Conservation (phyloP, 1,284 basidiomycete species). For the Neonothopanus nambi region DNA sequence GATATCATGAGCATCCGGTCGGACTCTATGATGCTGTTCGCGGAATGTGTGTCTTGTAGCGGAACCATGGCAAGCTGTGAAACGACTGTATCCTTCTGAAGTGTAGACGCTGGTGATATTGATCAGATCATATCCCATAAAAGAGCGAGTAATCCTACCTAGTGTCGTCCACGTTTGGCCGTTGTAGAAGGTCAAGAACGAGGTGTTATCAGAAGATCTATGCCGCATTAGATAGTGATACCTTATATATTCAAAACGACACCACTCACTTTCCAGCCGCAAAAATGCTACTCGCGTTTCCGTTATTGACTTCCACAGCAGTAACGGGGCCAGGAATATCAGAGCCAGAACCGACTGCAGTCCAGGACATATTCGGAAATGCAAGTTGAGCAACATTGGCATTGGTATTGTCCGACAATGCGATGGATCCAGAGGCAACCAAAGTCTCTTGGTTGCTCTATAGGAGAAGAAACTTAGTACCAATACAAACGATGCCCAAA, state of each 20-base stretch:
- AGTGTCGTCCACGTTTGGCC: conserved; percentile 72
- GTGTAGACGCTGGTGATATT: conserved; percentile 45
- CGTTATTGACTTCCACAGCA: conserved; percentile 83
- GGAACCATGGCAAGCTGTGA: conserved; percentile 92
- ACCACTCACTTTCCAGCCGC: conserved; percentile 77
- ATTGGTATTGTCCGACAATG: conserved; percentile 53
- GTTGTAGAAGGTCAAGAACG: conserved; percentile 80
- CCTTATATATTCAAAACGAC: background rate
- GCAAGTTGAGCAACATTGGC: conserved; percentile 75
- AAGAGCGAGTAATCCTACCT: conserved; percentile 39
- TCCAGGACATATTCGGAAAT: conserved; percentile 75
- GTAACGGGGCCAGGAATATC: conserved; percentile 88
- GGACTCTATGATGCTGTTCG: conserved; percentile 73
- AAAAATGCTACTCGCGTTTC: conserved; percentile 83
- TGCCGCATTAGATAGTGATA: background rate
- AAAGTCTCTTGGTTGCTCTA: conserved; percentile 66
- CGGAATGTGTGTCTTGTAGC: conserved; percentile 69
- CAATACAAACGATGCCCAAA: background rate
- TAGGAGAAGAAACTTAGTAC: conserved; percentile 10
- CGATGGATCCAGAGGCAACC: conserved; percentile 76
- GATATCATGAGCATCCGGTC: conserved; percentile 93
- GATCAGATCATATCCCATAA: background rate
- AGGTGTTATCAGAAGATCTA: conserved; percentile 56
- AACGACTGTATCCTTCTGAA: conserved; percentile 61
- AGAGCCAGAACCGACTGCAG: conserved; percentile 61